These are phyloP conservation scores for Hanseniaspora occidentalis DNA, from an alignment of 805 yeast genomes.

Conservation along the genomic window DNA sequence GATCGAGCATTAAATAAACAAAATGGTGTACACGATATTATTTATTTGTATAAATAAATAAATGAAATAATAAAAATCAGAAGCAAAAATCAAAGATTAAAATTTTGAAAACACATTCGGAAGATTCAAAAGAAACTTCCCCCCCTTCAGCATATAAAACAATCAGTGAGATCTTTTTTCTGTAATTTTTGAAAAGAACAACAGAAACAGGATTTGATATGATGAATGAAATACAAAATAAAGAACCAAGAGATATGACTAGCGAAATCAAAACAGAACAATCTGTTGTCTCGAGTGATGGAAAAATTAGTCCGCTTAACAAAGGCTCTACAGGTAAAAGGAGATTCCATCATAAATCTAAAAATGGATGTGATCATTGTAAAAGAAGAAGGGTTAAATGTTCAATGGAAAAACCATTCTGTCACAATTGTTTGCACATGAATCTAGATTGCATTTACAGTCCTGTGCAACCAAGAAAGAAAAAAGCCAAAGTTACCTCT, in stretches of 20 bases:
- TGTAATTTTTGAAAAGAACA: too few species aligned
- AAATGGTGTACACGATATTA: too few species aligned
- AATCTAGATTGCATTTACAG: conserved; percentile 63
- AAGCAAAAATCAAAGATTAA: too few species aligned
- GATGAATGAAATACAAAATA: conserved; percentile 16
- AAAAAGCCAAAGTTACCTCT: conserved; percentile 6
- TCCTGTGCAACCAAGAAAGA: conserved; percentile 16
- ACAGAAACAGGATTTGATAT: too few species aligned
- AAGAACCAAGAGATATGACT: conserved; percentile 26
- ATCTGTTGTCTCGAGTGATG: too few species aligned
- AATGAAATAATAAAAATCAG: too few species aligned
- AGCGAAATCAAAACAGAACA: conserved; percentile 31
- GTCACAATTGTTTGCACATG: conserved; percentile 70
- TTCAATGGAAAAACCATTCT: conserved; percentile 73
- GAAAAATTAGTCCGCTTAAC: conserved; percentile 12
- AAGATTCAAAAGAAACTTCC: too few species aligned
- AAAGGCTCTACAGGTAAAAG: conserved; percentile 55
- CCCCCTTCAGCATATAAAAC: too few species aligned
- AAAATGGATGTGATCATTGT: conserved; percentile 83
- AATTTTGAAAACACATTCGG: too few species aligned
- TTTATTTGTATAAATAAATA: too few species aligned
- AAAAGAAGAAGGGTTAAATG: conserved; percentile 85
- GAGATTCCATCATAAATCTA: conserved; percentile 78
- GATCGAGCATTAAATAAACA: too few species aligned
- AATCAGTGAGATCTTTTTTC: too few species aligned